Evolutionary conservation across 2,329 filamentous ascomycete species (phyloP), one percentile per base, ranked within the genome.

Genomic region (Plenodomus tracheiphilus): DNA sequence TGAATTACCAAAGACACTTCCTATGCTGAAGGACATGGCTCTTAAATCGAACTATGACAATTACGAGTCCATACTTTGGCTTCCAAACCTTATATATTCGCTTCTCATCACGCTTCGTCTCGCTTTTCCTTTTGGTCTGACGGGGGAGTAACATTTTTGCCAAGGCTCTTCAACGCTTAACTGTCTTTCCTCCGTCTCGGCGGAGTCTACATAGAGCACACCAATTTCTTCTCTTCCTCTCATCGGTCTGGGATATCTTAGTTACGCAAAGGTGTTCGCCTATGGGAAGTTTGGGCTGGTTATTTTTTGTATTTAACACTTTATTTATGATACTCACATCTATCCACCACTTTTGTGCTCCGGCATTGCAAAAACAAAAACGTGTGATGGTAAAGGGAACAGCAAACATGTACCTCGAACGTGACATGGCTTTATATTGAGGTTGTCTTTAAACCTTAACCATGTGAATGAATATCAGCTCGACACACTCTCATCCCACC

Each of bases 1-100:
- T 25, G 22, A 25, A 49, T 74, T 41, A 58, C 64, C 41, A 60
- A 63, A 39, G 61, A 65, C 11, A 51, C 64, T 44, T 58, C 69
- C n/a, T 43, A 51, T 22, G 38, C 46, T 38, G 50, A 51, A 9
- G 25, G 22, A n/a, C 22, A 25, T 25, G 10, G 22, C 10, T 25
- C 22, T 5, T 25, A 5, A 10, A 25, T 10, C n/a, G n/a, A 25
- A 25, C 22, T 25, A 10, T 25, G 22, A 25, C 22, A 10, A 25
- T 10, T 5, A 25, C 10, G 22, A 10, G 5, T 25, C 10, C 22
- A 25, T 25, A 25, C 22, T 25, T 25, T 25, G 22, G 22, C 22
- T 25, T 5, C 22, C 10, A 25, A 5, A 25, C 22, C 22, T 25
- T 25, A 10, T 5, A 25, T 25, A 25, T 25, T 25, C 22, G 22